Evolutionary conservation across 306 rosid genomes (phyloP).

Genomic region (Abrus precatorius): DNA sequence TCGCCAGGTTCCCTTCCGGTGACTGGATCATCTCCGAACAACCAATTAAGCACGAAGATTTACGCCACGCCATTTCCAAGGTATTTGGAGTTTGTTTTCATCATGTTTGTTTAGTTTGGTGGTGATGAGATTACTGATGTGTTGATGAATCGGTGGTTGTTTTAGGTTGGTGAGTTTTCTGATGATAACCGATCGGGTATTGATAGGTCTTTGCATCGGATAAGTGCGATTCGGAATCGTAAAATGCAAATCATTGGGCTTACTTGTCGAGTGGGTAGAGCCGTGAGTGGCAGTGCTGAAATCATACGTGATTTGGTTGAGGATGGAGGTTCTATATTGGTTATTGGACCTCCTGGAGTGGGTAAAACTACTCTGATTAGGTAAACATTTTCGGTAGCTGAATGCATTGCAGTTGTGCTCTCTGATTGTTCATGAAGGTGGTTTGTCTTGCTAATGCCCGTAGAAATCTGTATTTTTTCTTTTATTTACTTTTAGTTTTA

Average conservation of each 20-base stretch:
- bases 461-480: not conserved
- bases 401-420: not conserved
- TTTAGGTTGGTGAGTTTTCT: slow-evolving; percentile 94
- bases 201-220: slow-evolving; percentile 88
- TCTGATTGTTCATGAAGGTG: not conserved
- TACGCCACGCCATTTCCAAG: slow-evolving; percentile 86
- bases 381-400: slow-evolving; percentile 49
- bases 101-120: too few relatives aligned
- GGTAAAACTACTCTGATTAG: slow-evolving; percentile 98
- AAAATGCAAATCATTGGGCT: slow-evolving; percentile 94
- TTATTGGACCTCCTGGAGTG: slow-evolving; percentile 99
- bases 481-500: slow-evolving; percentile 12
- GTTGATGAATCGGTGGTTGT: slow-evolving; percentile 1
- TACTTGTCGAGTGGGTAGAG: slow-evolving; percentile 98
- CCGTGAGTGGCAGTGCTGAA: slow-evolving; percentile 91
- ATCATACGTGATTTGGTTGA: slow-evolving; percentile 84
- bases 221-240: slow-evolving; percentile 95
- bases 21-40: slow-evolving; percentile 88
- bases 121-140: too few relatives aligned
- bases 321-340: slow-evolving; percentile 89
- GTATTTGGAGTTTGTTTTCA: slow-evolving; percentile 41
- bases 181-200: slow-evolving; percentile 99
- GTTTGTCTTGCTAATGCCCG: slow-evolving; percentile 3
- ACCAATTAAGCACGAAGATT: slow-evolving; percentile 69
- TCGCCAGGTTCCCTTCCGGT: slow-evolving; percentile 92